Evolutionary conservation across 495 filamentous ascomycete species (phyloP), one percentile per base, ranked within the genome.

Genomic region (Saxophila tyrrhenica): DNA sequence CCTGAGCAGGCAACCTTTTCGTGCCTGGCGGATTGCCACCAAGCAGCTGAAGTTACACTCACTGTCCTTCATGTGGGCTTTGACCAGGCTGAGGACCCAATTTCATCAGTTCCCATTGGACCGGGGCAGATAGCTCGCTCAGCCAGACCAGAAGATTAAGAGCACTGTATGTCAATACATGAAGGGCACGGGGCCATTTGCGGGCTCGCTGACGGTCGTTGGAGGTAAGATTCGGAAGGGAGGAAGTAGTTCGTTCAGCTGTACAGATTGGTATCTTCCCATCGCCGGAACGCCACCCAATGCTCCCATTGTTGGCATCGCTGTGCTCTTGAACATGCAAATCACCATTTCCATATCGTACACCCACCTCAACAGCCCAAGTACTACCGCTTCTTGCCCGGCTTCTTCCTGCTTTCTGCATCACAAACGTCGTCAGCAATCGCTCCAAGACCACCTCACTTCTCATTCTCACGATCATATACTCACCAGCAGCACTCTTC

Each of bases 401-500:
- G 29, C 13, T 35, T 35, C 29, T 35, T 35, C 29, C 29, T 35
- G 29, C 29, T 35, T 13, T 35, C 29, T 35, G 13, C 29, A 35
- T 13, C 29, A 35, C 29, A 5, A 35, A 5, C 29, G 7, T 35
- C 29, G 13, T 35, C 13, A 35, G 29, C 29, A 35, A n/a, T 39
- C 41, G n/a, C n/a, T 44, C 41, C 41, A 5, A 44, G 7, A 44
- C 15, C 41, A 44, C 29, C 29, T 13, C 29, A 7, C 41, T 9
- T 8, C 41, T n/a, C 41, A 8, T 7, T 8, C 41, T 8, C 5
- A 44, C n/a, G 16, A 17, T 9, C 8, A n/a, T 8, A 7, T 21
- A n/a, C 41, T 44, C 41, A 21, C 41, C 41, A 64, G 77, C 73
- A 51, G 76, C 74, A 23, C 73, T 80, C 67, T 74, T 79, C 73